Percentiles rank a stretch among this genome's conserved stretches.
phyloP scores from a whole-genome alignment of 306 rosid species.

The Abrus precatorius region DNA sequence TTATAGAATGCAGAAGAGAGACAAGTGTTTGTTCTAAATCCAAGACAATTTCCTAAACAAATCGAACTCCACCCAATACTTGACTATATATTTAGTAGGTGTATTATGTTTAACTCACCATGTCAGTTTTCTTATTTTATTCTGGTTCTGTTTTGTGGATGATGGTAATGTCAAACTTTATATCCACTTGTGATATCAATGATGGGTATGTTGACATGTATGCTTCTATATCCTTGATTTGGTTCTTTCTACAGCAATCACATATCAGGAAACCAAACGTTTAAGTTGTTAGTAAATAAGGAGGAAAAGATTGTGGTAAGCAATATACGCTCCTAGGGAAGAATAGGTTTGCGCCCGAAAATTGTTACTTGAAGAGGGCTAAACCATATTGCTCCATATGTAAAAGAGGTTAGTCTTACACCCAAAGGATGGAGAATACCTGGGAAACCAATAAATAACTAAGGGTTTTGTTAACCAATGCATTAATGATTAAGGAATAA shows the following conservation, averaged over 20 bases:
- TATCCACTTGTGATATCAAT: background rate
- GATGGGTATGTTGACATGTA: constrained; percentile 26
- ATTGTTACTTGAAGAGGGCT: background rate
- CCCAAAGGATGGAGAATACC: background rate
- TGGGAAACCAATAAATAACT: background rate
- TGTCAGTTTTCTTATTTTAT: constrained; percentile 15
- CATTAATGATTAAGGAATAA: too few species aligned
- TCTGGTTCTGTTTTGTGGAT: background rate
- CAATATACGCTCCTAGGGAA: background rate
- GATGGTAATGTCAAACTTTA: background rate
- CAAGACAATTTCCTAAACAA: constrained; percentile 9
- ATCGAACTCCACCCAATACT: constrained; percentile 3
- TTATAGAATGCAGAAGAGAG: background rate
- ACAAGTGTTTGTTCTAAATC: background rate
- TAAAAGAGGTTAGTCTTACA: constrained; percentile 5
- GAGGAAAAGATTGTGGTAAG: background rate
- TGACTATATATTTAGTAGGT: background rate
- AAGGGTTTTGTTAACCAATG: too few species aligned
- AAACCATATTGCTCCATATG: background rate
- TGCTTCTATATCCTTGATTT: background rate
- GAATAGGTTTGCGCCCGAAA: constrained; percentile 11
- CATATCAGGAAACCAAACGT: background rate
- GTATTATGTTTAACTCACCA: background rate
- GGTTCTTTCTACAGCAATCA: background rate
- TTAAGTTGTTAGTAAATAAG: background rate